Evolutionary conservation across 2,329 filamentous ascomycete species (phyloP).

Genomic region (Verticillium zaregamsianum): DNA sequence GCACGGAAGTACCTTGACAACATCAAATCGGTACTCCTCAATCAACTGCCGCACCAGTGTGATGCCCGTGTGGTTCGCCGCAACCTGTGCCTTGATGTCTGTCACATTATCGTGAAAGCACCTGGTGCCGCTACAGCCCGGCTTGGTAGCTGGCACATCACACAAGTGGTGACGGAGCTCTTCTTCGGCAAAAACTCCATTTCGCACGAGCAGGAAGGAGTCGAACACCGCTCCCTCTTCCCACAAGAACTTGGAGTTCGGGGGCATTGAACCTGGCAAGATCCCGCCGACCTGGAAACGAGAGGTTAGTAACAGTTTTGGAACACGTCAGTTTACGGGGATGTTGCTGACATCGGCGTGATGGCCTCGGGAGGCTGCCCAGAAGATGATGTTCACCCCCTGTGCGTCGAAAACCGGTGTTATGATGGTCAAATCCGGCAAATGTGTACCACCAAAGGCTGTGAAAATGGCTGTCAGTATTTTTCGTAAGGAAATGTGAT

Average conservation of each 20-base stretch:
- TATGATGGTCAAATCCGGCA: slow-evolving; percentile 33
- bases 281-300: neutral
- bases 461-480: slow-evolving; percentile 11
- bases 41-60: slow-evolving; percentile 68
- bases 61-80: slow-evolving; percentile 83
- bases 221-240: slow-evolving; percentile 64
- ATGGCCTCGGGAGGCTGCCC: slow-evolving; percentile 66
- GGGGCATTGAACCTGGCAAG: slow-evolving; percentile 76
- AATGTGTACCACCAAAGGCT: slow-evolving; percentile 30
- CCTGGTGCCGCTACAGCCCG: slow-evolving; percentile 73
- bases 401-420: slow-evolving; percentile 33
- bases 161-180: slow-evolving; percentile 69
- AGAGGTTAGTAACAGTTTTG: too few species aligned
- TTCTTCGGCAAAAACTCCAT: slow-evolving; percentile 74
- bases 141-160: slow-evolving; percentile 67
- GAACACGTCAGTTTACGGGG: too few species aligned
- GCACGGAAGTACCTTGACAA: slow-evolving; percentile 50
- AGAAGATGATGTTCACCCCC: slow-evolving; percentile 29
- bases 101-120: slow-evolving; percentile 81
- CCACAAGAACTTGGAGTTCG: slow-evolving; percentile 61
- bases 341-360: slow-evolving; percentile 55
- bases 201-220: slow-evolving; percentile 67
- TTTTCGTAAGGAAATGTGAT: too few species aligned
- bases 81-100: slow-evolving; percentile 81
- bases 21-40: slow-evolving; percentile 66